Base-by-base conservation (phyloP, 495 filamentous ascomycete species). In the Neurospora cerealis region DNA sequence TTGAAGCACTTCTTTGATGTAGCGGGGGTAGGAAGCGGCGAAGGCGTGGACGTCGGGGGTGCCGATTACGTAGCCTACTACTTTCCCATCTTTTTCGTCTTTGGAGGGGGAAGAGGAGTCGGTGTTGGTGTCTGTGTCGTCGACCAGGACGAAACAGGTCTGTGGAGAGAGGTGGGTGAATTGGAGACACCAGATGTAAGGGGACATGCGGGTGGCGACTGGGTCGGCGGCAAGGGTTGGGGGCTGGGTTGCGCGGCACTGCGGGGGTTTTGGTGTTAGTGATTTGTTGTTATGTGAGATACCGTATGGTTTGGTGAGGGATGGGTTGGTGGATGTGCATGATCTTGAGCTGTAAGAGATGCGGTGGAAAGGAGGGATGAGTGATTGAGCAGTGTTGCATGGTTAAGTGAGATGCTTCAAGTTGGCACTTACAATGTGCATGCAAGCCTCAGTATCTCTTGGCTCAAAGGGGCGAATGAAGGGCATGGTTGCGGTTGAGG, bases 121-220 rank as follows among this genome's bases (percentile, higher is more conserved):
- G 21, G 42, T 44, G 42, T 24, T 24, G 21, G n/a, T 40, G 38
- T 83, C 82, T 5, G 72, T 40, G 41, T 83, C 83, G 73, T 83
- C 81, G 78, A 83, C 83, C 5, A 85, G 79, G 8, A 85, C 79
- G 74, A 83, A 79, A 78, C 80, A 81, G 73, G 75, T 75, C 1
- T 54, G 24, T 1, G 83, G 83, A 48, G 71, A 80, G 72, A 85
- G 80, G 71, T 78, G 76, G 36, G 82, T 84, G 78, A 82, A 85
- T 8, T 77, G 83, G 54, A 84, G 82, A 17, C 82, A 83, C 83
- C 83, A 85, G 77, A 84, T 74, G 76, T 85, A 85, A 19, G 83
- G 83, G 7, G 83, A 77, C 44, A 83, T 75, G 54, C 75, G 66
- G 62, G 72, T 44, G 41, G 76, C 80, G 37, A 41, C 72, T 1